A percentile compares a stretch with the other conserved stretches of the same genome.
These are phyloP conservation scores for Cenchrus americanus DNA, from an alignment of 176 grass and related monocot species.

Conservation along the genomic window DNA sequence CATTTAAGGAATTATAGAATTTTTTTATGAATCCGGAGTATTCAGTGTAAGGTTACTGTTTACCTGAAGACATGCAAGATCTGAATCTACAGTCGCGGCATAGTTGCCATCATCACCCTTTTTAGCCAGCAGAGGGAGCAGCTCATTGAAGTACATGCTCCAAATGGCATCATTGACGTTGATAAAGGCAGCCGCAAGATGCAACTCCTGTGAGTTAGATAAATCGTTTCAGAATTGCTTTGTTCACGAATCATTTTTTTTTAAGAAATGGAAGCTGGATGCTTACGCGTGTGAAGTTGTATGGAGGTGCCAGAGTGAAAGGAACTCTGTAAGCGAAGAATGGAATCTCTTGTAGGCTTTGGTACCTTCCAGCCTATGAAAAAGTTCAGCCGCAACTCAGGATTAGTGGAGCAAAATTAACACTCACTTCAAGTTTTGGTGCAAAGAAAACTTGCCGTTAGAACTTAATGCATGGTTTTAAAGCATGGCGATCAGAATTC, in stretches of 20 bases:
- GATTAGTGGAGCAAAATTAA: neutral
- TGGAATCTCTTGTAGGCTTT: conserved; percentile 79
- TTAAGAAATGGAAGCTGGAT: neutral
- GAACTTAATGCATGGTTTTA: conserved; percentile 6
- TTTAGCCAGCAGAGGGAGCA: conserved; percentile 70
- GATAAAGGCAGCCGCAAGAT: conserved; percentile 54
- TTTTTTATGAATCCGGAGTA: neutral
- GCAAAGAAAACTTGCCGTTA: conserved; percentile 24
- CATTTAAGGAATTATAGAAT: neutral
- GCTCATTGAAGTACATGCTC: conserved; percentile 68
- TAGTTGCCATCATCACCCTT: conserved; percentile 88
- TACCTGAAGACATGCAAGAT: conserved; percentile 91
- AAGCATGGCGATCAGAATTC: neutral
- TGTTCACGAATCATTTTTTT: neutral
- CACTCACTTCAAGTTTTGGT: conserved; percentile 10
- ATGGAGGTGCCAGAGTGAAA: conserved; percentile 46
- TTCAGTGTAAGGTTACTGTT: neutral
- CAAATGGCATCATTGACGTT: conserved; percentile 71
- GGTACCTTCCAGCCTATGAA: conserved; percentile 74
- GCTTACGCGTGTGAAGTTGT: conserved; percentile 54
- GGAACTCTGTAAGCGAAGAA: conserved; percentile 68
- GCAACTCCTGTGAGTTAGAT: conserved; percentile 51
- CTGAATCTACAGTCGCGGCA: conserved; percentile 57
- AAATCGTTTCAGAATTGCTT: neutral
- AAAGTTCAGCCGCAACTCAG: neutral